Evolutionary conservation across 495 filamentous ascomycete genomes (phyloP).

Genomic region (Lepidopterella palustris): DNA sequence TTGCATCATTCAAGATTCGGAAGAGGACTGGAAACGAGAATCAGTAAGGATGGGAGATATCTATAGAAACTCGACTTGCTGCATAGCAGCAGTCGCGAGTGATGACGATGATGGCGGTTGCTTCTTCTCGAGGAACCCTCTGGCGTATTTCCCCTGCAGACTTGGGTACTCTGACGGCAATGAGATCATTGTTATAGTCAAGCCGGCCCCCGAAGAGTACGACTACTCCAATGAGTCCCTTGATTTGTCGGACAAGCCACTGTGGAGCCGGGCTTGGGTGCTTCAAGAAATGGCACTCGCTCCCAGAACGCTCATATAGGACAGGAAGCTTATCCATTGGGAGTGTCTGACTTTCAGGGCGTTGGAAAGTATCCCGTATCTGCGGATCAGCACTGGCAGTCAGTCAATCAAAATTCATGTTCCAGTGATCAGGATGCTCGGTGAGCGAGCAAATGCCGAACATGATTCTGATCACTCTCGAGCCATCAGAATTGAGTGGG

Average conservation of each 20-base stretch:
- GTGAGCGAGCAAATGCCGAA: no score
- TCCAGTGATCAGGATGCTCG: no score
- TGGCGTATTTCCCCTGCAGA: not conserved
- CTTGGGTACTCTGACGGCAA: not conserved
- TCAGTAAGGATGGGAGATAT: slow-evolving; percentile 38
- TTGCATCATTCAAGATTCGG: slow-evolving; percentile 43
- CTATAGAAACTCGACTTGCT: slow-evolving; percentile 38
- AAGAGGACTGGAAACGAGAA: slow-evolving; percentile 39
- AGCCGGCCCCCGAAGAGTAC: not conserved
- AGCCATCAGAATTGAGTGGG: no score
- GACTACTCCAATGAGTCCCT: not conserved
- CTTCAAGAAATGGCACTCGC: slow-evolving; percentile 9
- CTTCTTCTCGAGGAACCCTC: not conserved
- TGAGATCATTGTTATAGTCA: not conserved
- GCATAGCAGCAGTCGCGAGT: slow-evolving; percentile 28
- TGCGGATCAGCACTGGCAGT: no score
- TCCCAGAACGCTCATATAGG: not conserved
- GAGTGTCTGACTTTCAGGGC: not conserved
- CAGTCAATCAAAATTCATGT: no score
- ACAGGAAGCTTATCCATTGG: not conserved
- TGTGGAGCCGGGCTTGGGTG: slow-evolving; percentile 7
- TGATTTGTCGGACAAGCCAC: not conserved
- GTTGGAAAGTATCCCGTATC: no score
- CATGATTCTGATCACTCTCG: no score
- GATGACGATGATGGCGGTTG: not conserved